Evolutionary conservation across 352 stramenopile species (phyloP).

Genomic region (Pythium myriotylum): DNA sequence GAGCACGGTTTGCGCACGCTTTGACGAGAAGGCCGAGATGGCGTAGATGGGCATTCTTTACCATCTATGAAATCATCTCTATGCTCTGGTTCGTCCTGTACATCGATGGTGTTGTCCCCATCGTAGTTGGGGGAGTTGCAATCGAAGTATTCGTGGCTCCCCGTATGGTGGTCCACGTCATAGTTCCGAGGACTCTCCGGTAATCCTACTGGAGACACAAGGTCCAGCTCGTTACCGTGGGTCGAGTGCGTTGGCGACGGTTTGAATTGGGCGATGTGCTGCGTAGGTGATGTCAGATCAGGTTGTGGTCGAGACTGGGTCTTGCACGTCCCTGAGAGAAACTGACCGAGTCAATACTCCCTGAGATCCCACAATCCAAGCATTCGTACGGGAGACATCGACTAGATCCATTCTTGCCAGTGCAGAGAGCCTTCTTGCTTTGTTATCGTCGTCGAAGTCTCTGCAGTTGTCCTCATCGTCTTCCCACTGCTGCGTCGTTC

Average conservation of each 20-base stretch:
- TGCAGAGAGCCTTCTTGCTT: slow-evolving; percentile 9
- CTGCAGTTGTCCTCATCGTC: slow-evolving; percentile 18
- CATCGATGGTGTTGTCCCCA: too few species aligned
- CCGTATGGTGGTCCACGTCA: slow-evolving; percentile 28
- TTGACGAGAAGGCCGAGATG: too few species aligned
- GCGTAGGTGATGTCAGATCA: slow-evolving; percentile 49
- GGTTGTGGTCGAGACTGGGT: not conserved
- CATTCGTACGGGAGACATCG: not conserved
- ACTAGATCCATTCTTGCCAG: slow-evolving; percentile 4
- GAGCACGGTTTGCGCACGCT: not conserved
- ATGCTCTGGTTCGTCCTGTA: too few species aligned
- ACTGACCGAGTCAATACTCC: not conserved
- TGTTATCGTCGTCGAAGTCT: slow-evolving; percentile 17
- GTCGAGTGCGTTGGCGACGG: slow-evolving; percentile 35
- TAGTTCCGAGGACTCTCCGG: slow-evolving; percentile 44
- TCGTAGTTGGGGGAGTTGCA: too few species aligned
- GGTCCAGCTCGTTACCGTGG: slow-evolving; percentile 55
- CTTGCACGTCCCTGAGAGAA: not conserved
- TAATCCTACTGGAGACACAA: slow-evolving; percentile 65
- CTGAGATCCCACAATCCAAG: not conserved
- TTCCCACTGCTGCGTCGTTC: slow-evolving; percentile 54
- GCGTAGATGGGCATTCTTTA: too few species aligned
- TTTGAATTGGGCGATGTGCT: slow-evolving; percentile 42
- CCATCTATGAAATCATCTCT: too few species aligned
- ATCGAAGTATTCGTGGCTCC: not conserved